Percentiles rank a stretch among this genome's conserved stretches.
phyloP scores from a whole-genome alignment of 768 basidiomycete species.

The Leccinellum albellum region DNA sequence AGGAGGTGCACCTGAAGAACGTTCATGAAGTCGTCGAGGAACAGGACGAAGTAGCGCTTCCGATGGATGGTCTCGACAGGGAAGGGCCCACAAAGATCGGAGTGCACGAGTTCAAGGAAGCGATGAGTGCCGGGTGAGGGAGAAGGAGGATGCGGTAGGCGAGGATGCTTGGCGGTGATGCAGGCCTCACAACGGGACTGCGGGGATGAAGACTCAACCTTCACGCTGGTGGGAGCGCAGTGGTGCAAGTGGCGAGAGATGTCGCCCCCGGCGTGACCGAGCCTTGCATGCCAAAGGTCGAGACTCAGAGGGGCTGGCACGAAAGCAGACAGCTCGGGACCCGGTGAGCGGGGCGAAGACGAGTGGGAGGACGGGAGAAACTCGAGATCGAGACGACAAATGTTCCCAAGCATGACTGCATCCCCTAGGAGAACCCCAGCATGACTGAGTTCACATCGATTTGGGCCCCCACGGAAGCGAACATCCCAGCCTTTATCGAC shows the following conservation, averaged over 20 bases:
- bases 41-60: neutral
- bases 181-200: neutral
- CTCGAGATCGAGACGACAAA: neutral
- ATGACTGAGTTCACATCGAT: neutral
- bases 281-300: neutral
- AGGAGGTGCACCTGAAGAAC: neutral
- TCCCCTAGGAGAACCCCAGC: neutral
- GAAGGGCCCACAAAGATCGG: neutral
- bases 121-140: neutral
- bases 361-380: neutral
- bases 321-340: neutral
- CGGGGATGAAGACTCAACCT: neutral
- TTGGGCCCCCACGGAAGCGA: neutral
- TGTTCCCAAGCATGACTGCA: neutral
- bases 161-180: neutral
- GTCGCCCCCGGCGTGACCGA: neutral
- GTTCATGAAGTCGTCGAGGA: neutral
- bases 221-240: neutral
- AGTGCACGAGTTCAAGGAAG: neutral
- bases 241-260: neutral
- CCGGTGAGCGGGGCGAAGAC: neutral
- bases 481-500: neutral
- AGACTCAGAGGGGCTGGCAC: neutral
- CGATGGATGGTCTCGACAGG: neutral
- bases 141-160: neutral